Conservation (phyloP, 257 asterid genomes). For the Thymus quinquecostatus region DNA sequence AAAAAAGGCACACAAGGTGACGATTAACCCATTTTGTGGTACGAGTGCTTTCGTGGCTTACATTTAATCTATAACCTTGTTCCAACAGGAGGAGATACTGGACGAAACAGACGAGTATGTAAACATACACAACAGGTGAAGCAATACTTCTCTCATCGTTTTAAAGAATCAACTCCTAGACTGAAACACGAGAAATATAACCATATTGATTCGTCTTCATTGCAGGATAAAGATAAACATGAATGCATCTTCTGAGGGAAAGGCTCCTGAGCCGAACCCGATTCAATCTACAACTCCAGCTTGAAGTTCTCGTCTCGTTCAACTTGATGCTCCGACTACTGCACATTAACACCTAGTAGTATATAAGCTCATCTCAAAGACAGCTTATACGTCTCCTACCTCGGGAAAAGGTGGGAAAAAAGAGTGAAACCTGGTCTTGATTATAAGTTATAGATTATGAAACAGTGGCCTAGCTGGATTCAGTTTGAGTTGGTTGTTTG, state of each 20-base stretch:
- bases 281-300: conserved; percentile 35
- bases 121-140: conserved; percentile 94
- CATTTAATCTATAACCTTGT: background rate
- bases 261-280: conserved; percentile 38
- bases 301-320: conserved; percentile 30
- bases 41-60: conserved; percentile 7
- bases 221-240: conserved; percentile 97
- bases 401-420: background rate
- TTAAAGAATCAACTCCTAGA: background rate
- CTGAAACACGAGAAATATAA: conserved; percentile 1
- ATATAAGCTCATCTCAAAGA: conserved; percentile 21
- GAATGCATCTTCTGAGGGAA: conserved; percentile 72
- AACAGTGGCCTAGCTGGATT: conserved; percentile 9
- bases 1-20: too few species aligned
- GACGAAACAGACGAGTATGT: conserved; percentile 98
- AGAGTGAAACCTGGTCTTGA: conserved; percentile 18
- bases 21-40: too few species aligned
- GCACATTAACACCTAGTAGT: conserved; percentile 25
- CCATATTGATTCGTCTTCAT: background rate
- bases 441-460: conserved; percentile 15
- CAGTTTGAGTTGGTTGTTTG: conserved; percentile 17
- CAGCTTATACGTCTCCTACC: conserved; percentile 12
- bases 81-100: conserved; percentile 90
- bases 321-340: conserved; percentile 30
- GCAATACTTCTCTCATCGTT: background rate